Conservation (phyloP, 2,329 filamentous ascomycete genomes). For the Fusarium redolens region DNA sequence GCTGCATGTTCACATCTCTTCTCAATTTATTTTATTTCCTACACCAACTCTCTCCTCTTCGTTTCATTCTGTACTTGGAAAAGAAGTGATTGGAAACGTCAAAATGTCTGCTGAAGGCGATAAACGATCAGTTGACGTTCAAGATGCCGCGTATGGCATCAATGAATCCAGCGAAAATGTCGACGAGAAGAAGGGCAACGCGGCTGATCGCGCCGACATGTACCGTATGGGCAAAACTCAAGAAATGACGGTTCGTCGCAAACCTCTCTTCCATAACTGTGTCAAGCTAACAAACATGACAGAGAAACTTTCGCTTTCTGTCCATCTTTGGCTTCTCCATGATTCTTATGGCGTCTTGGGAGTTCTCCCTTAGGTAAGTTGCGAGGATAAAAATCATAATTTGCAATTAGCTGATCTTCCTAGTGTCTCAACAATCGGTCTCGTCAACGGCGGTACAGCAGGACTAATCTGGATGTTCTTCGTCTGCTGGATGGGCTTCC, state of each 20-base stretch:
- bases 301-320: conserved; percentile 59
- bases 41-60: neutral
- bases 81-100: neutral
- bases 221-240: conserved; percentile 39
- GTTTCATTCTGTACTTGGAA: neutral
- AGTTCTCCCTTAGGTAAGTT: conserved; percentile 52
- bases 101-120: conserved; percentile 26
- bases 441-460: conserved; percentile 57
- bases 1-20: neutral
- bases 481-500: conserved; percentile 53
- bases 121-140: conserved; percentile 14
- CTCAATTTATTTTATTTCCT: neutral
- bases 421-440: conserved; percentile 39
- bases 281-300: neutral
- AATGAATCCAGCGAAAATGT: conserved; percentile 9
- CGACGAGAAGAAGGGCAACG: conserved; percentile 37
- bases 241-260: conserved; percentile 38
- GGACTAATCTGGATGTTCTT: conserved; percentile 60
- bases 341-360: conserved; percentile 59
- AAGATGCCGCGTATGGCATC: neutral
- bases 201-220: conserved; percentile 40
- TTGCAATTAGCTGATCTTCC: neutral
- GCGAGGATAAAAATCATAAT: accelerated
- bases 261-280: accelerated
- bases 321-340: conserved; percentile 61